Conservation (phyloP, 2,329 filamentous ascomycete species). For the Penicillium sp. region DNA sequence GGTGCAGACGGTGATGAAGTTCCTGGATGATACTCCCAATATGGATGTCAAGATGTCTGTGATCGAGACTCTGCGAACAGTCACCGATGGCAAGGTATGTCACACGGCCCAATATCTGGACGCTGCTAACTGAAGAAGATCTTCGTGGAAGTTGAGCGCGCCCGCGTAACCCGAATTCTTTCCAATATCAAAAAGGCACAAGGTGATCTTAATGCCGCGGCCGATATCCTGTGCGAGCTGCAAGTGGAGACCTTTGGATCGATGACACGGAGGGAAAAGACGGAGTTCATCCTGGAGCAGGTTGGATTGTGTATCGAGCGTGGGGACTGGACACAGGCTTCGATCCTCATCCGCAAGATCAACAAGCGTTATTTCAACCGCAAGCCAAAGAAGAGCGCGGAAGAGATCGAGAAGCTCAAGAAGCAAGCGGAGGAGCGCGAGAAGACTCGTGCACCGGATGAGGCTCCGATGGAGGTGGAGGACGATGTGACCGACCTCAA, state of each 20-base stretch:
- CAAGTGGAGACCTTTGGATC: slow-evolving; percentile 99
- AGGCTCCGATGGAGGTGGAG: slow-evolving; percentile 65
- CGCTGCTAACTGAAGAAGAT: slow-evolving; percentile 52
- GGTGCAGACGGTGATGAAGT: slow-evolving; percentile 93
- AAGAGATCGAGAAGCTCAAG: slow-evolving; percentile 84
- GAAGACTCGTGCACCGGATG: slow-evolving; percentile 71
- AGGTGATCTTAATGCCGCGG: slow-evolving; percentile 82
- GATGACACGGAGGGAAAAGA: slow-evolving; percentile 96
- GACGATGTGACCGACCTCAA: slow-evolving; percentile 96
- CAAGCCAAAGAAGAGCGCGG: slow-evolving; percentile 83
- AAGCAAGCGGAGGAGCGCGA: slow-evolving; percentile 74
- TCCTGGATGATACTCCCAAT: slow-evolving; percentile 79
- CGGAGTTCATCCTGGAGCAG: slow-evolving; percentile 95
- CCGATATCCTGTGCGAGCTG: slow-evolving; percentile 91
- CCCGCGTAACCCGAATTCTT: slow-evolving; percentile 87
- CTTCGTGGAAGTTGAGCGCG: slow-evolving; percentile 97
- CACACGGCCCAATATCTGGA: neutral
- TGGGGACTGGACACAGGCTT: slow-evolving; percentile 92
- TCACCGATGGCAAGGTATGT: slow-evolving; percentile 87
- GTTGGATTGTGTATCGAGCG: slow-evolving; percentile 92
- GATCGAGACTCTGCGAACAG: slow-evolving; percentile 90
- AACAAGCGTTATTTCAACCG: slow-evolving; percentile 86
- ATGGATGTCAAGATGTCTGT: slow-evolving; percentile 84
- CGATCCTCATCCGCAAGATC: slow-evolving; percentile 92
- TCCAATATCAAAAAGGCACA: slow-evolving; percentile 97